phyloP scores from a whole-genome alignment of 1,284 basidiomycete genomes.

The Ceratobasidium sp. region DNA sequence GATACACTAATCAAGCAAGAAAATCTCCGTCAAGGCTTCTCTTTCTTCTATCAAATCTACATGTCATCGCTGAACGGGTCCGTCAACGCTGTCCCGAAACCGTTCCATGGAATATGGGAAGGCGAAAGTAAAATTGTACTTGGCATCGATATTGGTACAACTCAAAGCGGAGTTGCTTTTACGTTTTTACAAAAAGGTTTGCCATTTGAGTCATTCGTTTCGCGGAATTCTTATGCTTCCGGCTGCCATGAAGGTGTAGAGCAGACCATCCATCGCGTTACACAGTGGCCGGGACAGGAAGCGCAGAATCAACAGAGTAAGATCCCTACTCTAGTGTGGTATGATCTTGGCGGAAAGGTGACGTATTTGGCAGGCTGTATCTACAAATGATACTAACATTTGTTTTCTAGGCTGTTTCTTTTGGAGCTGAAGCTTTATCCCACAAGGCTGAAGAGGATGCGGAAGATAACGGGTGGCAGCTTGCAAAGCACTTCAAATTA shows the following conservation, averaged over 20 bases:
- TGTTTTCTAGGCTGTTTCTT: constrained; percentile 28
- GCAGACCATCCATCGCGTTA: constrained; percentile 29
- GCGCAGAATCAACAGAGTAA: constrained; percentile 31
- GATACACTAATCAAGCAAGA: too few relatives aligned
- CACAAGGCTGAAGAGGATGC: constrained; percentile 21
- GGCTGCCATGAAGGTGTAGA: neutral
- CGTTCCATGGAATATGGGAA: constrained; percentile 38
- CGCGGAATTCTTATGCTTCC: neutral
- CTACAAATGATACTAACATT: neutral
- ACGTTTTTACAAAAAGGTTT: constrained; percentile 30
- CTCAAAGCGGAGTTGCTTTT: constrained; percentile 39
- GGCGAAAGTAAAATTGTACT: constrained; percentile 38
- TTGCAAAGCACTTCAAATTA: constrained; percentile 43
- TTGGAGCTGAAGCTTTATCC: constrained; percentile 37
- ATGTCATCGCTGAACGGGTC: constrained; percentile 17
- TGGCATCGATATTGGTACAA: constrained; percentile 44
- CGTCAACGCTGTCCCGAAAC: constrained; percentile 20
- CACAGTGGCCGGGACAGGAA: constrained; percentile 43
- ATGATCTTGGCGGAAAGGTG: constrained; percentile 37
- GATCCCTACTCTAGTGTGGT: constrained; percentile 43
- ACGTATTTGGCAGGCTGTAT: neutral
- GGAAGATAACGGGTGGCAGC: constrained; percentile 40
- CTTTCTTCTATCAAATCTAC: neutral
- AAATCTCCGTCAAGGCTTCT: too few relatives aligned
- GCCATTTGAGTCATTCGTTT: neutral